These are phyloP conservation scores for Penicilliopsis zonata DNA, from an alignment of 495 filamentous ascomycete species.

Conservation along the genomic window DNA sequence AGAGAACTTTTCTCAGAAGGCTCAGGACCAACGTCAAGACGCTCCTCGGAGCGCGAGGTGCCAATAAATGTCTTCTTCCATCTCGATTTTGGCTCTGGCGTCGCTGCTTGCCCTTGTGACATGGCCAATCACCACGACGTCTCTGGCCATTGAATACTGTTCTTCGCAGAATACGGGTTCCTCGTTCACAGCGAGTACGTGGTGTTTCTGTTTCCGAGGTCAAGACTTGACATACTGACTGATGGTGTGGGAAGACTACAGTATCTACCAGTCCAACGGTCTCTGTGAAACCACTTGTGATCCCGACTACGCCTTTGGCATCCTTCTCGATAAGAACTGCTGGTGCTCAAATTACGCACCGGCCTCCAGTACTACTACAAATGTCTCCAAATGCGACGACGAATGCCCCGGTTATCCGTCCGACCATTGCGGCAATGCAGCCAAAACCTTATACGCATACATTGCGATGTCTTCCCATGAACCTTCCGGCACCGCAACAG, in stretches of 20 bases:
- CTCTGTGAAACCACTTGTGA: conserved; percentile 43
- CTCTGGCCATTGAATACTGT: conserved; percentile 25
- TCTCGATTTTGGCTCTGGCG: conserved; percentile 5
- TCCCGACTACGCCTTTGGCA: conserved; percentile 49
- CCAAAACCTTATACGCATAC: conserved; percentile 48
- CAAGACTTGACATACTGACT: conserved; percentile 1
- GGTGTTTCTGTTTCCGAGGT: neutral
- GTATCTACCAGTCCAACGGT: conserved; percentile 55
- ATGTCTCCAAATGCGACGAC: conserved; percentile 37
- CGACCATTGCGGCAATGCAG: conserved; percentile 50
- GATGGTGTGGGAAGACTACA: conserved; percentile 27
- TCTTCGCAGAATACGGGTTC: conserved; percentile 36
- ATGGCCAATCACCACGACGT: conserved; percentile 4
- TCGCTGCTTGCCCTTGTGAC: conserved; percentile 14
- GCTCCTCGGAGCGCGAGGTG: neutral
- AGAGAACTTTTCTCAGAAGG: too few relatives aligned
- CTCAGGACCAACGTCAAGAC: too few relatives aligned
- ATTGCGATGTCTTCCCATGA: conserved; percentile 15
- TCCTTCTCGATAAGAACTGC: conserved; percentile 51
- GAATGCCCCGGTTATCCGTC: conserved; percentile 54
- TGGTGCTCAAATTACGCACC: conserved; percentile 71
- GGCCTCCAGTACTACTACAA: conserved; percentile 18
- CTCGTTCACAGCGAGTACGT: conserved; percentile 17
- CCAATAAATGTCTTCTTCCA: conserved; percentile 4
- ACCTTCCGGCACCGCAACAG: conserved; percentile 24